phyloP scores from a whole-genome alignment of 129 eudicot species.

The Helianthus tuberosus region DNA sequence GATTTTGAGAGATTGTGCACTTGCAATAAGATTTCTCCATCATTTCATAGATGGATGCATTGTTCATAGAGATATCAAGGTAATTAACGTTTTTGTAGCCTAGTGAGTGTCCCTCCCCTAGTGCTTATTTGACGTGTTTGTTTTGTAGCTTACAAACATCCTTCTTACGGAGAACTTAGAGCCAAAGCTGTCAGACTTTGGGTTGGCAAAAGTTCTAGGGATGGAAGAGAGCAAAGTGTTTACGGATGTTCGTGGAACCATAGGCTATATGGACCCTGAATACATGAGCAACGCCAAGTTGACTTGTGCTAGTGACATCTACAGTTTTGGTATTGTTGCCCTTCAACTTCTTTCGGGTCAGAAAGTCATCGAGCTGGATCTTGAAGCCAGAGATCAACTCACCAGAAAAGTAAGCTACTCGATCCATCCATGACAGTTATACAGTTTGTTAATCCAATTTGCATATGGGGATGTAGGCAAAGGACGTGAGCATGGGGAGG shows the following conservation, averaged over 20 bases:
- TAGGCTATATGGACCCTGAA: constrained; percentile 90
- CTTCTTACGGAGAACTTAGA: constrained; percentile 69
- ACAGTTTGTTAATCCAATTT: not conserved
- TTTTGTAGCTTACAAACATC: constrained; percentile 68
- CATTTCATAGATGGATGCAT: constrained; percentile 71
- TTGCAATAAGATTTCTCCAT: constrained; percentile 72
- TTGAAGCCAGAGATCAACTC: constrained; percentile 76
- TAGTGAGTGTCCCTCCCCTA: too few relatives aligned
- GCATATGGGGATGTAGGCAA: constrained; percentile 50
- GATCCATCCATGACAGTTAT: not conserved
- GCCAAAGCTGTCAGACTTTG: constrained; percentile 81
- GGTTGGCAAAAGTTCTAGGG: constrained; percentile 69
- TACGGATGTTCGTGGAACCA: constrained; percentile 81
- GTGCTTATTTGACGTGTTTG: not conserved
- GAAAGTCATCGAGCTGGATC: constrained; percentile 74
- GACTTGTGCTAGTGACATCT: constrained; percentile 81
- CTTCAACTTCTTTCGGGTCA: constrained; percentile 82
- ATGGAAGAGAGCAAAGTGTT: constrained; percentile 86
- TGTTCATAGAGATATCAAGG: constrained; percentile 87
- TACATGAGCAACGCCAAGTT: constrained; percentile 87
- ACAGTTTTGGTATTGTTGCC: constrained; percentile 80
- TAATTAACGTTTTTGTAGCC: not conserved
- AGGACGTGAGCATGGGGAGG: constrained; percentile 70
- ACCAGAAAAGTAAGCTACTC: constrained; percentile 56
- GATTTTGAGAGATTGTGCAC: constrained; percentile 71